phyloP scores from a whole-genome alignment of 1,284 basidiomycete species.

The Rhizoctonia solani region DNA sequence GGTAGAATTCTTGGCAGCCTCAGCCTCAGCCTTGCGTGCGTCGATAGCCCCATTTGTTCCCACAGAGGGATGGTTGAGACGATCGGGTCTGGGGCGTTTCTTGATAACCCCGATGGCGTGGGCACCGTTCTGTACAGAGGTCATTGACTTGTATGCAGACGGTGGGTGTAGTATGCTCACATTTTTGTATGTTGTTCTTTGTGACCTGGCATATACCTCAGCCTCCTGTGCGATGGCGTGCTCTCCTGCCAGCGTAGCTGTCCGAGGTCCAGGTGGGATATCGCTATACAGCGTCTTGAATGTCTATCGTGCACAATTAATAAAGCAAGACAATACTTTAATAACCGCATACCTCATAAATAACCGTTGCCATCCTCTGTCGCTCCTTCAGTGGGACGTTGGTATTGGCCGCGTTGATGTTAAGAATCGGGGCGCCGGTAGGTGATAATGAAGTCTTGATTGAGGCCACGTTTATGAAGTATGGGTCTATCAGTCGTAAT shows the following conservation, averaged over 20 bases:
- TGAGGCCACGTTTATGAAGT: neutral
- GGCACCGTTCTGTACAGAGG: conserved; percentile 33
- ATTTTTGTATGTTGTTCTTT: conserved; percentile 77
- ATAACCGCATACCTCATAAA: conserved; percentile 56
- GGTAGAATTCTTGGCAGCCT: conserved; percentile 59
- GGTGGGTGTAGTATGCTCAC: conserved; percentile 50
- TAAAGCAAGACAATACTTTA: conserved; percentile 50
- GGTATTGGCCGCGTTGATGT: conserved; percentile 64
- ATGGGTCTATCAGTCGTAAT: conserved; percentile 11
- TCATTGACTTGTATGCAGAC: conserved; percentile 26
- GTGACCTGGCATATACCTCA: conserved; percentile 71
- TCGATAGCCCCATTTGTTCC: conserved; percentile 76
- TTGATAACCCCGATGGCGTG: conserved; percentile 69
- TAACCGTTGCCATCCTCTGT: conserved; percentile 49
- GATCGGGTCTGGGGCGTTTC: conserved; percentile 66
- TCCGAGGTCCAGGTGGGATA: conserved; percentile 55
- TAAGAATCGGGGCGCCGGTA: conserved; percentile 66
- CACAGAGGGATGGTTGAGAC: conserved; percentile 69
- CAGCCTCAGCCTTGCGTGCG: conserved; percentile 61
- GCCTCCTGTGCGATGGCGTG: conserved; percentile 79
- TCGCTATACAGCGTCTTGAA: conserved; percentile 62
- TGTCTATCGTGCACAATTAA: conserved; percentile 68
- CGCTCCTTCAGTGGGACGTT: conserved; percentile 68
- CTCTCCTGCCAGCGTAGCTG: conserved; percentile 57
- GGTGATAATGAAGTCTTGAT: conserved; percentile 22